Base-by-base conservation (phyloP, 331 rosid species). In the Acacia pycnantha region DNA sequence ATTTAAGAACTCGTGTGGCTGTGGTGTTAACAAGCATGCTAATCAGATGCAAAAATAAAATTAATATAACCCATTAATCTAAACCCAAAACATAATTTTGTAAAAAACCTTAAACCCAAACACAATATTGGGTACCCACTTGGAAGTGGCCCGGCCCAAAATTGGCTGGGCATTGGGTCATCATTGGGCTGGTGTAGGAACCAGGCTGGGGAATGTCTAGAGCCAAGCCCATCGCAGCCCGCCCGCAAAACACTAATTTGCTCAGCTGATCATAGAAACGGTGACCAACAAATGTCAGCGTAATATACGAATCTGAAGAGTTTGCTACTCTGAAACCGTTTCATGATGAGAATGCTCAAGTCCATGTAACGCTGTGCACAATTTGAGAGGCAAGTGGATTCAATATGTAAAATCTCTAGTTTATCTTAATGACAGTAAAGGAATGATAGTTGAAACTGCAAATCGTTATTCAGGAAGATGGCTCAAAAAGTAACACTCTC, bases 311-410 rank as follows among this genome's bases (percentile, higher is more conserved):
- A n/a, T n/a, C n/a, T n/a, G 41, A 37, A 37, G 41, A 37, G 41
- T 37, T 37, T 37, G 8, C 41, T 90, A 79, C 80, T 86, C 89
- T 94, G 87, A 79, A 94, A 88, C 67, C 95, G 93, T 69, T 92
- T 90, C 98, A 92, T 83, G 74, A 92, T 85, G 62, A 94, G 80
- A 84, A 86, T 69, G 82, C 87, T 90, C 97, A 89, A 84, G 73
- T 96, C 98, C 92, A 91, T 82, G 79, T 90, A 92, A 58, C 98
- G 99, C 19, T 87, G 97, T 14, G 98, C 99, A 51, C 99, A 96
- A 86, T 96, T 87, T 8, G 97, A 68, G 21, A 96, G 93, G 82
- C 98, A 96, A 80, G 74, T 54, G 29, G 88, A 74, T 86, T 96
- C 99, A 50, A 97, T 80, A 4, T 15, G 4, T 53, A 53, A 53